These are phyloP conservation scores for Chaetothyriales sp. DNA, from an alignment of 2,329 filamentous ascomycete genomes.

Conservation along the genomic window DNA sequence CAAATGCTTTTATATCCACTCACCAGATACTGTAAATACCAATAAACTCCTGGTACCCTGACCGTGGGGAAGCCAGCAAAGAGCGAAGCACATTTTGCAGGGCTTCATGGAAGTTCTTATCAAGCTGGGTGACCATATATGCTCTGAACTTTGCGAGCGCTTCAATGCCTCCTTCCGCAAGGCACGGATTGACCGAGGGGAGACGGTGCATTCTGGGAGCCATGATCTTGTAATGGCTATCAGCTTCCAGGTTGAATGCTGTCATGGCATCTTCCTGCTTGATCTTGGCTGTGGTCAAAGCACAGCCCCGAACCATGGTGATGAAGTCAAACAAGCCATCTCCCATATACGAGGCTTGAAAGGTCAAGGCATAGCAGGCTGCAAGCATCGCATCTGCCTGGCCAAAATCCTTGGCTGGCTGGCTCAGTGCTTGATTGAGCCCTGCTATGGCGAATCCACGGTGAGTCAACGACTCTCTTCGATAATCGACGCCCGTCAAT, in stretches of 20 bases:
- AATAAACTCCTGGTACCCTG: slow-evolving; percentile 29
- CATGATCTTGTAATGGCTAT: slow-evolving; percentile 16
- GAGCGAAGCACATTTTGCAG: slow-evolving; percentile 15
- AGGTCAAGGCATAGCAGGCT: slow-evolving; percentile 22
- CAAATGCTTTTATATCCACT: background rate
- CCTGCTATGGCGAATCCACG: slow-evolving; percentile 50
- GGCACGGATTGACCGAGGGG: slow-evolving; percentile 10
- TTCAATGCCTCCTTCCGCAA: slow-evolving; percentile 11
- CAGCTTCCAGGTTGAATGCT: slow-evolving; percentile 17
- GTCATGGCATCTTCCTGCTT: slow-evolving; percentile 14
- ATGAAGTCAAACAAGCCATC: slow-evolving; percentile 23
- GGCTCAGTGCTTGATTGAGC: slow-evolving; percentile 39
- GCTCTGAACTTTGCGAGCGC: slow-evolving; percentile 16
- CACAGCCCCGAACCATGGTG: slow-evolving; percentile 23
- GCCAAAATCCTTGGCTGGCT: slow-evolving; percentile 10
- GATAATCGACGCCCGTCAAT: slow-evolving; percentile 35
- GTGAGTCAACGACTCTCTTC: slow-evolving; percentile 46
- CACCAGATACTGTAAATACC: slow-evolving; percentile 26
- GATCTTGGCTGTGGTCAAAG: slow-evolving; percentile 24
- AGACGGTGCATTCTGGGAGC: slow-evolving; percentile 11
- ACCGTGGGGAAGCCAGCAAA: slow-evolving; percentile 8
- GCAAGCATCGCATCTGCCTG: slow-evolving; percentile 21
- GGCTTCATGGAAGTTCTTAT: slow-evolving; percentile 12
- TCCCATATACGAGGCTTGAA: slow-evolving; percentile 22
- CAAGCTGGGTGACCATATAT: slow-evolving; percentile 20